Evolutionary conservation across 441 rosid species (phyloP).

Genomic region (Gossypium schwendimanii): DNA sequence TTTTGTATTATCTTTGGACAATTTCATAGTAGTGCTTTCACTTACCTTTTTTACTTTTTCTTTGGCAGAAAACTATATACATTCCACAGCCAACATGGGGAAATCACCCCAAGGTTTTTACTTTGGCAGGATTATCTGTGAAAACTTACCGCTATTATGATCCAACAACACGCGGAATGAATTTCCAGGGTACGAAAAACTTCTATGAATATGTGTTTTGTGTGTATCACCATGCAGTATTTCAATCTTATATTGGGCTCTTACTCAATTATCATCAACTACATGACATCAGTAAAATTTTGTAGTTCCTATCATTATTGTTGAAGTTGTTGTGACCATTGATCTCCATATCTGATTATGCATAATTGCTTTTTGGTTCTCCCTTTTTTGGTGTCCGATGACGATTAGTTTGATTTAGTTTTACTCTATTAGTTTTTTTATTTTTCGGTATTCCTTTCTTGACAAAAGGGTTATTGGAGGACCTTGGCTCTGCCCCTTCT

Average conservation of each 20-base stretch:
- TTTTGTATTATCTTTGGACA: background rate
- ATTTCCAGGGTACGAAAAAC: conserved; percentile 60
- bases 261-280: background rate
- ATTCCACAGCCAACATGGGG: conserved; percentile 99
- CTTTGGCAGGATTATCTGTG: conserved; percentile 69
- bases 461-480: conserved; percentile 69
- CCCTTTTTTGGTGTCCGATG: background rate
- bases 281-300: background rate
- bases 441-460: background rate
- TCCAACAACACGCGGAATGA: conserved; percentile 80
- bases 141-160: conserved; percentile 87
- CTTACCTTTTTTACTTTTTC: conserved; percentile 13
- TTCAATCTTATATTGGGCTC: background rate
- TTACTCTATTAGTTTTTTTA: background rate
- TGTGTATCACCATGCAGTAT: background rate
- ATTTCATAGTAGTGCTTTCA: background rate
- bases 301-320: background rate
- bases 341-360: background rate
- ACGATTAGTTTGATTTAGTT: background rate
- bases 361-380: background rate
- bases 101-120: conserved; percentile 85
- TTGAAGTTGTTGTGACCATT: background rate
- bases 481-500: conserved; percentile 77
- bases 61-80: conserved; percentile 62
- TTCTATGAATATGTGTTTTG: background rate